Base-by-base conservation (phyloP, 2,329 filamentous ascomycete species). In the Hyphodiscus sp. region DNA sequence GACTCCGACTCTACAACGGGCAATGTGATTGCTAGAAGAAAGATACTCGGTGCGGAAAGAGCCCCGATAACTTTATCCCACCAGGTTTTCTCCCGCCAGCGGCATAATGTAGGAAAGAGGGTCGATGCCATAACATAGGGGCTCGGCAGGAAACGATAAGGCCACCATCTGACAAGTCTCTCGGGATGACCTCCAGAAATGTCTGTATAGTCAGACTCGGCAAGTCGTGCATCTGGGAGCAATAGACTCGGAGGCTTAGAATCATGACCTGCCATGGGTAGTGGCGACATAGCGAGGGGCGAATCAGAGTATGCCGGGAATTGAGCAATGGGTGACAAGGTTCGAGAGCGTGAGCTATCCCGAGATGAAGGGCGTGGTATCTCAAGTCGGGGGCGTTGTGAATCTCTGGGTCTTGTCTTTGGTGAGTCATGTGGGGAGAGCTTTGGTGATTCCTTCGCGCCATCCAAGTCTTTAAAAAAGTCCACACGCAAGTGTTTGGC, bases 41-140 rank as follows among this genome's bases (percentile, higher is more conserved):
- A 89, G 41, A 99, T 90, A 62, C 87, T 95, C 1, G 91, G 89
- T n/a, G 90, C 85, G 8, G 91, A 91, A 41, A 95, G 78, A 11
- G 94, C 64, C 43, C 90, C 92, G 47, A 96, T 73, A 45, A 91
- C 72, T 65, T 88, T 91, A 63, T 92, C 91, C 83, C 85, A 90
- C n/a, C 86, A 70, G n/a, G 76, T 83, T 70, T 96, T 97, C 26
- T 87, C 81, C 44, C 71, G 75, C 90, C 92, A 99, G 23, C 80
- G 84, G 59, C 84, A 85, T 29, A 99, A 71, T 0, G 92, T 96
- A 0, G 94, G 94, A 61, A 97, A 96, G 0, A 99, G 71, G 0
- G 88, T 91, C 16, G 82, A 78, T 16, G 83, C 69, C 15, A 97
- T 74, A 8, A 86, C 72, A 53, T 87, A 78, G 2, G 90, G 89